A percentile compares a stretch with the other conserved stretches of the same genome.
These are phyloP conservation scores for Paramecium tetraurelia DNA, from an alignment of 73 alveolate species.

Conservation along the genomic window DNA sequence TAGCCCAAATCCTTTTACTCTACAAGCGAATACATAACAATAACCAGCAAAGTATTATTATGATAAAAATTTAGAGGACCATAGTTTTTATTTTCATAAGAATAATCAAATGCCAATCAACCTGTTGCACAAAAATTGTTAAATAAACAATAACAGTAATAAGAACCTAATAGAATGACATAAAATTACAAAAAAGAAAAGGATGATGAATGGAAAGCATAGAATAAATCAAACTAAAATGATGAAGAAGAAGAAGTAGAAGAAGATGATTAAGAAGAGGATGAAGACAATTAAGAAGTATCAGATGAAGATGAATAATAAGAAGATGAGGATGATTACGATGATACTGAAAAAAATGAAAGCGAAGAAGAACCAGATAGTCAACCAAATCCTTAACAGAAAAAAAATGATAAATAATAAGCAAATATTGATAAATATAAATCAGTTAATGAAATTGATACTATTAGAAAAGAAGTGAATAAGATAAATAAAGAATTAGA, in stretches of 20 bases:
- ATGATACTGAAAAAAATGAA: background rate
- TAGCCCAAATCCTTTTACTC: background rate
- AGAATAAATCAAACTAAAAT: background rate
- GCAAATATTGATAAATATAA: background rate
- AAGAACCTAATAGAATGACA: background rate
- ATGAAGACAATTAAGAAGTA: slow-evolving; percentile 46
- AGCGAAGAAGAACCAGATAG: background rate
- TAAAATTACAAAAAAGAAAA: background rate
- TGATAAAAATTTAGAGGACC: background rate
- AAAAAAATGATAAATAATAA: background rate
- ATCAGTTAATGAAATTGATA: background rate
- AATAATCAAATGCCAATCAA: background rate
- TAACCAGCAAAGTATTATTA: background rate
- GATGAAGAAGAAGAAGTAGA: background rate
- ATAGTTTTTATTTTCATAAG: background rate
- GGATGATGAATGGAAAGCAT: background rate
- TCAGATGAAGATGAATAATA: slow-evolving; percentile 13
- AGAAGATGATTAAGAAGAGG: slow-evolving; percentile 11
- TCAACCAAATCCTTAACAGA: background rate
- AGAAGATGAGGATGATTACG: background rate
- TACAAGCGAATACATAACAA: background rate
- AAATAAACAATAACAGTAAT: background rate
- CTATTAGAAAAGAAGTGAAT: background rate
- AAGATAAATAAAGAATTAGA: slow-evolving; percentile 24
- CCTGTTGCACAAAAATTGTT: background rate